These are phyloP conservation scores for Gnomoniopsis smithogilvyi DNA, from an alignment of 2,329 filamentous ascomycete genomes.

Conservation along the genomic window DNA sequence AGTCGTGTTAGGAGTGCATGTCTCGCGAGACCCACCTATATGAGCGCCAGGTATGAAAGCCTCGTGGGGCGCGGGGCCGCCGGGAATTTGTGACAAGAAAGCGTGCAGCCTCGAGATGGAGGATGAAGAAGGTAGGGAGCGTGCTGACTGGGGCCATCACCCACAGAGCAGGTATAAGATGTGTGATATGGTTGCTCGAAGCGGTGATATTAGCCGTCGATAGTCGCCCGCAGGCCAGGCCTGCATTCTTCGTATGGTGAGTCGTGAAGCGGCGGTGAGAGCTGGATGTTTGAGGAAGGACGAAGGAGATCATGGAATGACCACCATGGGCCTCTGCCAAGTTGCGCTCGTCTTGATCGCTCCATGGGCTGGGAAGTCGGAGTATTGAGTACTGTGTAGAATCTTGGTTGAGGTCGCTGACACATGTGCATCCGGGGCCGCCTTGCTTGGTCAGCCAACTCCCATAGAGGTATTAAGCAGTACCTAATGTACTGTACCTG, in stretches of 20 bases:
- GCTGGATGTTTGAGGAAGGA: neutral
- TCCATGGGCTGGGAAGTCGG: no score
- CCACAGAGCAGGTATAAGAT: neutral
- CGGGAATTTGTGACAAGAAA: neutral
- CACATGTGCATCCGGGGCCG: no score
- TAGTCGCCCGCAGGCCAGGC: neutral
- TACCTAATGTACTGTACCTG: no score
- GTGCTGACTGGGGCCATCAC: neutral
- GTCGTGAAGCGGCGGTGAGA: neutral
- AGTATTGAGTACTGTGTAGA: no score
- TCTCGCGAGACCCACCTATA: neutral
- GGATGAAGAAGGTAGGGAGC: neutral
- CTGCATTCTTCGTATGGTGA: neutral
- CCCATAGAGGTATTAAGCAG: no score
- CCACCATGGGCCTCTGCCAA: no score
- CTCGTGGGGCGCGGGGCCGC: neutral
- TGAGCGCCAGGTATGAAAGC: neutral
- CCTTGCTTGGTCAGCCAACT: no score
- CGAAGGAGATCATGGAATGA: no score
- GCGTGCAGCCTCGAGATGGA: neutral
- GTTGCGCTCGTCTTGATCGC: no score
- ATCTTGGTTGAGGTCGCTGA: no score
- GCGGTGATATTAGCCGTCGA: slow-evolving; percentile 2
- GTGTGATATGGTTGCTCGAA: slow-evolving; percentile 2
- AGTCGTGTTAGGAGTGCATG: neutral